phyloP scores from a whole-genome alignment of 2,329 filamentous ascomycete genomes.

The Chaetomium sp. region DNA sequence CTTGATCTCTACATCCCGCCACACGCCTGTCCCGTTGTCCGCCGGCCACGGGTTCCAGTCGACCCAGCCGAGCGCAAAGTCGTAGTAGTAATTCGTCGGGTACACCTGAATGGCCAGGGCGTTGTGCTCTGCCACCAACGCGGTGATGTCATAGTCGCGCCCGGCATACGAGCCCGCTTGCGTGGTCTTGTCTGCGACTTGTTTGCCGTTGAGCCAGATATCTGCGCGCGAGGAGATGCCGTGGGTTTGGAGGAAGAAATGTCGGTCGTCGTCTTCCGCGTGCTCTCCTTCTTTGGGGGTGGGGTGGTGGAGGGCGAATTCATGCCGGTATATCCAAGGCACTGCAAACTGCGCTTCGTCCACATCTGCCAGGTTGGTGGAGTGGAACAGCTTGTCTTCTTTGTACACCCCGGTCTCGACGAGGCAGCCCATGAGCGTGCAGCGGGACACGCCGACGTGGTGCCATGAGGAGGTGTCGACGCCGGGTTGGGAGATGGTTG shows the following conservation, averaged over 20 bases:
- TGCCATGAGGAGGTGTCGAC: slow-evolving; percentile 46
- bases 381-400: slow-evolving; percentile 50
- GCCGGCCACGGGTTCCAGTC: slow-evolving; percentile 58
- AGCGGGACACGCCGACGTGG: slow-evolving; percentile 38
- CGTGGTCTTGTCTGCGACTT: slow-evolving; percentile 40
- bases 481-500: slow-evolving; percentile 36
- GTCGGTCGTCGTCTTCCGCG: slow-evolving; percentile 29
- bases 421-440: slow-evolving; percentile 52
- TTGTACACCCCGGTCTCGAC: slow-evolving; percentile 46
- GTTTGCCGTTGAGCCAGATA: slow-evolving; percentile 51
- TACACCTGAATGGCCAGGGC: slow-evolving; percentile 47
- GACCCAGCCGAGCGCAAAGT: slow-evolving; percentile 53
- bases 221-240: slow-evolving; percentile 56
- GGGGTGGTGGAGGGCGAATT: slow-evolving; percentile 39
- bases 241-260: slow-evolving; percentile 50
- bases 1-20: slow-evolving; percentile 51
- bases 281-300: no score
- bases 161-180: slow-evolving; percentile 54
- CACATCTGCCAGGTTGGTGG: slow-evolving; percentile 37
- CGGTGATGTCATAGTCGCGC: slow-evolving; percentile 48
- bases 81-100: slow-evolving; percentile 52
- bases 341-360: slow-evolving; percentile 42
- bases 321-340: slow-evolving; percentile 54
- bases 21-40: slow-evolving; percentile 58
- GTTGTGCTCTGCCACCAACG: slow-evolving; percentile 37